These are phyloP conservation scores for Cladosporium sp. DNA, from an alignment of 2,329 filamentous ascomycete genomes.

Conservation along the genomic window DNA sequence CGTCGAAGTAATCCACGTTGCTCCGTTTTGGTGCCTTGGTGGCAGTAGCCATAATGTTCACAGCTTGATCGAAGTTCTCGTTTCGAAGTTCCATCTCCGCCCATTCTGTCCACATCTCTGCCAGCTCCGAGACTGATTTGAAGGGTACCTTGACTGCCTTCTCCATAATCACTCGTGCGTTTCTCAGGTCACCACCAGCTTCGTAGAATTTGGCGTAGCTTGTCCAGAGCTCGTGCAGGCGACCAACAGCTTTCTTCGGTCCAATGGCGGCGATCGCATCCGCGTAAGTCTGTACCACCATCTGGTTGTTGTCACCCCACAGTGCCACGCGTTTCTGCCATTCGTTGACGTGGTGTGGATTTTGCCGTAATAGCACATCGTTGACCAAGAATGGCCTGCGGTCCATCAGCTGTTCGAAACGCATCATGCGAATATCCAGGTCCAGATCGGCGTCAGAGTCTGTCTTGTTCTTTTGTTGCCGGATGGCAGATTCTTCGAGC, in stretches of 20 bases:
- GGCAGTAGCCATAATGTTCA: conserved; percentile 95
- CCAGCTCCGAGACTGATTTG: conserved; percentile 94
- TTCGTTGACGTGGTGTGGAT: conserved; percentile 92
- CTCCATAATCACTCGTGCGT: conserved; percentile 89
- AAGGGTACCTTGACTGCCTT: conserved; percentile 98
- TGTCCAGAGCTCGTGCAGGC: conserved; percentile 92
- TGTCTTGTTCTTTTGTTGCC: conserved; percentile 74
- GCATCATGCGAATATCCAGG: conserved; percentile 93
- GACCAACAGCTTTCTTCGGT: conserved; percentile 89
- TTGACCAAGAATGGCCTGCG: conserved; percentile 93
- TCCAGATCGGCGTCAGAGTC: conserved; percentile 90
- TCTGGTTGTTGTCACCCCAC: conserved; percentile 89
- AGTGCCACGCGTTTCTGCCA: conserved; percentile 97
- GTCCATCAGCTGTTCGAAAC: conserved; percentile 98
- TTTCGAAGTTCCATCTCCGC: conserved; percentile 96
- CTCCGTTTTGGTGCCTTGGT: conserved; percentile 95
- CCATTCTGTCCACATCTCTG: conserved; percentile 99
- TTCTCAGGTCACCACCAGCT: conserved; percentile 77
- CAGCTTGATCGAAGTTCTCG: conserved; percentile 92
- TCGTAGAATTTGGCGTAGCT: conserved; percentile 99
- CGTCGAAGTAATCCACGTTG: conserved; percentile 99
- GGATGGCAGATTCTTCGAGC: conserved; percentile 81
- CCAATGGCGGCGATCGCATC: conserved; percentile 90
- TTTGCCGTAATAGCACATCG: conserved; percentile 91
- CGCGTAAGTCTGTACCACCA: conserved; percentile 92